Evolutionary conservation across 1,139 yeast genomes (phyloP).

Genomic region (Spencermartinsiella ligniputridi): DNA sequence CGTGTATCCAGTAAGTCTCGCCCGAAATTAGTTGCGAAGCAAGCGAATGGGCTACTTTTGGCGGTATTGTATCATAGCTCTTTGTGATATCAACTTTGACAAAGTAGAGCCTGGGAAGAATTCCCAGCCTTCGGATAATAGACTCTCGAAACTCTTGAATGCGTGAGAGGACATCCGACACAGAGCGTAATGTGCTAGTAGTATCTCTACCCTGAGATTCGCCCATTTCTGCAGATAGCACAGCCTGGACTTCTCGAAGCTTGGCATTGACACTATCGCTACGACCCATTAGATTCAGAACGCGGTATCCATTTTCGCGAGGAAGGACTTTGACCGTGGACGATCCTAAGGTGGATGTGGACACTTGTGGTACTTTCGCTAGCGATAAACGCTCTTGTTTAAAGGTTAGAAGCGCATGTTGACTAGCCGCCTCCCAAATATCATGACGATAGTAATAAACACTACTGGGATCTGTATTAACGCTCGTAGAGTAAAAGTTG

Average conservation of each 20-base stretch:
- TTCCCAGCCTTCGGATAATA: background rate
- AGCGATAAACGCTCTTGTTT: conserved; percentile 6
- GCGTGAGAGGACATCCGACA: conserved; percentile 13
- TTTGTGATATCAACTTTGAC: conserved; percentile 73
- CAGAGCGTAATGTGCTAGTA: conserved; percentile 15
- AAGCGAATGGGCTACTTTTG: conserved; percentile 36
- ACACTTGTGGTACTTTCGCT: conserved; percentile 3
- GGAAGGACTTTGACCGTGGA: conserved; percentile 21
- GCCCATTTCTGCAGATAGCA: conserved; percentile 23
- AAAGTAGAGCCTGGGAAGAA: conserved; percentile 43
- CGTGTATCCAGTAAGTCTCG: conserved; percentile 9
- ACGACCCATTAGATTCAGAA: conserved; percentile 14
- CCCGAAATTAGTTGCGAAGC: conserved; percentile 19
- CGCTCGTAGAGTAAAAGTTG: conserved; percentile 66
- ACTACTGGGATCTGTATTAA: conserved; percentile 35
- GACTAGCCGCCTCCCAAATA: conserved; percentile 50
- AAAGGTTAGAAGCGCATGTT: conserved; percentile 18
- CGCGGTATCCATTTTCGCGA: conserved; percentile 12
- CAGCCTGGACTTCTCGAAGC: conserved; percentile 24
- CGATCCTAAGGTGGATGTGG: conserved; percentile 36
- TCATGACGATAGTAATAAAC: conserved; percentile 54
- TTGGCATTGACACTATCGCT: conserved; percentile 25
- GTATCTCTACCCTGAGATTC: conserved; percentile 9
- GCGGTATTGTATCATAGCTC: conserved; percentile 76
- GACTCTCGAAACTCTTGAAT: conserved; percentile 18